Evolutionary conservation across 805 yeast species (phyloP).

Genomic region (Metschnikowia koreensis): DNA sequence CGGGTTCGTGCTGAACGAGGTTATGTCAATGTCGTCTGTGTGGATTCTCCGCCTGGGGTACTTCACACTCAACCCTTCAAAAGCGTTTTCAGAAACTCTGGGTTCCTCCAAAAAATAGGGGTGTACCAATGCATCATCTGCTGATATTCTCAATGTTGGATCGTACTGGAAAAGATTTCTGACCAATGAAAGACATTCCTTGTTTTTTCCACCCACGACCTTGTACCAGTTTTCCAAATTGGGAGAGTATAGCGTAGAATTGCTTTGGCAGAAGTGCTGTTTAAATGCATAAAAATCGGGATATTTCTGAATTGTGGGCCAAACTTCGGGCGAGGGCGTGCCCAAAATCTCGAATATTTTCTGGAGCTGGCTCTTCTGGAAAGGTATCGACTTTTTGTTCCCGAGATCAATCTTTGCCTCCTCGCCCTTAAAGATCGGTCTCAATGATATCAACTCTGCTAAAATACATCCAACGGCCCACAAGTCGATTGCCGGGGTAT

Average conservation of each 20-base stretch:
- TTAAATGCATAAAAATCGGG: constrained; percentile 67
- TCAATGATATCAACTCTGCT: constrained; percentile 82
- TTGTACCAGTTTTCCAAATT: constrained; percentile 84
- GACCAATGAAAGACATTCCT: constrained; percentile 64
- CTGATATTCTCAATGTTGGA: constrained; percentile 76
- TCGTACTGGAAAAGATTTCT: constrained; percentile 73
- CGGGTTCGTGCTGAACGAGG: constrained; percentile 27
- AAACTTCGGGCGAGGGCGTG: constrained; percentile 70
- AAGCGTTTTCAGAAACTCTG: constrained; percentile 69
- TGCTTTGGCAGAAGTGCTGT: constrained; percentile 49
- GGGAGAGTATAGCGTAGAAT: constrained; percentile 51
- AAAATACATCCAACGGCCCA: constrained; percentile 97
- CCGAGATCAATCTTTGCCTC: constrained; percentile 86
- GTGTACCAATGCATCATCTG: constrained; percentile 72
- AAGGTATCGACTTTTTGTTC: constrained; percentile 87
- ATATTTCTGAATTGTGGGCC: constrained; percentile 77
- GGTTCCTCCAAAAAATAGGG: constrained; percentile 75
- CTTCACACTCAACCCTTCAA: constrained; percentile 66
- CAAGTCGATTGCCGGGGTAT: constrained; percentile 86
- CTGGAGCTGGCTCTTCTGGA: constrained; percentile 88
- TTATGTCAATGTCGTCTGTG: constrained; percentile 80
- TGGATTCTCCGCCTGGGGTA: constrained; percentile 88
- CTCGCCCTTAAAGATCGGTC: constrained; percentile 97
- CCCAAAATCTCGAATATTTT: constrained; percentile 93
- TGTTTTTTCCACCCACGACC: constrained; percentile 72